Evolutionary conservation across 148 eudicot species (phyloP), one percentile per base, ranked within the genome.

Genomic region (Amaranthus cruentus): DNA sequence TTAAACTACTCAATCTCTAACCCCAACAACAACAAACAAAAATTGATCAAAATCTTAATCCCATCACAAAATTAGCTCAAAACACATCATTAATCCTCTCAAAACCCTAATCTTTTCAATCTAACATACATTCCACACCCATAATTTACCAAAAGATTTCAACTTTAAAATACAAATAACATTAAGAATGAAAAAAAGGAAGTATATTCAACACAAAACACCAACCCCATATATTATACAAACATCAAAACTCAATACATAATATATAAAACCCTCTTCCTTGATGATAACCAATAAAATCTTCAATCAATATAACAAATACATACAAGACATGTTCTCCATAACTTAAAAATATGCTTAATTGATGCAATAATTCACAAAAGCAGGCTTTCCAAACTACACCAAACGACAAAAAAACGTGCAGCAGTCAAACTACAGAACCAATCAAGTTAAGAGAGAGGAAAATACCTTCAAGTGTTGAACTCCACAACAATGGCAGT

Each of bases 401-500:
- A 74, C 47, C 18, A 67, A 59, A 6, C 14, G 38, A 47, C 47
- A 38, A 56, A 47, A 61, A 80, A 83, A 83, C 86, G 86, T 80
- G 86, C 81, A 81, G 67, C 63, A 74, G 68, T 80, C 79, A 47
- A 73, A 75, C 43, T 81, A 72, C 60, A 74, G 11, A 42, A 67
- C 46, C 13, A 51, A 66, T 49, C 43, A 62, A 21, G 38, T 5
- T 6, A 49, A 48, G 52, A 51, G 47, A 47, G n/a, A 75, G 67
- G 38, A 68, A 21, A 56, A 75, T 77, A 75, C 65, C 66, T 62
- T 59, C 51, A 65, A 55, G 53, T 46, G 78, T 71, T 74, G 81
- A 83, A 44, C 83, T 74, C 86, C 83, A 83, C 81, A 65, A 80
- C 82, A 77, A 14, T 50, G 71, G 44, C 18, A 56, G 18, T 15